Percentiles rank a stretch among this genome's conserved stretches.
Evolutionary conservation across 768 basidiomycete genomes (phyloP).

Genomic region (Podaxis pistillaris): DNA sequence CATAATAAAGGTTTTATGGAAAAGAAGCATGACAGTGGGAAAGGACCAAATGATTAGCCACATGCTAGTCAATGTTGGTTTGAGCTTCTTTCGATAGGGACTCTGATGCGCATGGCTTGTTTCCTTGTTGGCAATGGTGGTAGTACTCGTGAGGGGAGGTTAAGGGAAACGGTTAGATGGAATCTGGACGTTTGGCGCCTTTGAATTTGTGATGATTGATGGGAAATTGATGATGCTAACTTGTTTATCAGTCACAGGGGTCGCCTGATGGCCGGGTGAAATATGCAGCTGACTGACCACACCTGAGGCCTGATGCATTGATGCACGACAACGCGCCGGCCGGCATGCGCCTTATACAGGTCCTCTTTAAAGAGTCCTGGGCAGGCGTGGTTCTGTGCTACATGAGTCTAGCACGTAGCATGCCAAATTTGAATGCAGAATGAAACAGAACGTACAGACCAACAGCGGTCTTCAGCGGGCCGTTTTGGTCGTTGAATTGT

Average conservation of each 20-base stretch:
- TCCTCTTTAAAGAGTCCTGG: no score
- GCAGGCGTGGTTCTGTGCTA: no score
- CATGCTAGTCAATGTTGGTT: conserved; percentile 14
- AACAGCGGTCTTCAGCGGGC: no score
- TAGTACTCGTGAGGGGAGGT: background rate
- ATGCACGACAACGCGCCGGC: no score
- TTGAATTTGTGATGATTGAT: background rate
- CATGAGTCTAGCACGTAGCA: no score
- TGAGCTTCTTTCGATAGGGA: background rate
- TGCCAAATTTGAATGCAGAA: no score
- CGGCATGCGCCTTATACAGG: no score
- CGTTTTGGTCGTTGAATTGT: no score
- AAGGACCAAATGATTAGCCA: conserved; percentile 14
- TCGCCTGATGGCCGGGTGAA: no score
- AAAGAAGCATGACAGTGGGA: conserved; percentile 26
- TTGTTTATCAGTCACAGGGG: background rate
- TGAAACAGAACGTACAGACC: no score
- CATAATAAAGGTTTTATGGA: conserved; percentile 16
- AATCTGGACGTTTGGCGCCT: background rate
- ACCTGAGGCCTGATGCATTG: no score
- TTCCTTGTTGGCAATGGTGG: background rate
- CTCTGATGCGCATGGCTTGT: background rate
- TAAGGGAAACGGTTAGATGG: background rate
- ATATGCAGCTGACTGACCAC: no score
- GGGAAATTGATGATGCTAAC: background rate